Base-by-base conservation (phyloP, 2,329 filamentous ascomycete genomes). In the Penicillium paneum region DNA sequence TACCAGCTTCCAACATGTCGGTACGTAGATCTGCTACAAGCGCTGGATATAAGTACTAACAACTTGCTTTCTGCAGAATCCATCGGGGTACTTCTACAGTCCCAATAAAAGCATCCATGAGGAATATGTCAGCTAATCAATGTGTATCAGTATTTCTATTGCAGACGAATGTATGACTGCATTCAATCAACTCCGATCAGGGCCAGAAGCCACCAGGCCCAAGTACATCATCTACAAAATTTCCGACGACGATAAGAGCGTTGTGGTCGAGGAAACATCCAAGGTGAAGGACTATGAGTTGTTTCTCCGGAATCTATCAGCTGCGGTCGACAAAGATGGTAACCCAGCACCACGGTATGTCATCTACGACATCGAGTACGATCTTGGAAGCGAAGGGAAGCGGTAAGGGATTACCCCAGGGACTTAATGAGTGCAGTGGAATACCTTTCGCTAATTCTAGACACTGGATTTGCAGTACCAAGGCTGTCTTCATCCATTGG, bases 161-260 rank as follows among this genome's bases (percentile, higher is more conserved):
- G 6, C 55, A 21, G 45, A 53, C 5, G 68, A 72, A 36, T 73
- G 71, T 59, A 56, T 73, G 35, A 57, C 59, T 29, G 60, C 61
- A 38, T 74, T 70, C 63, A 69, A 72, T 42, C 57, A 66, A 8
- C 65, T 76, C 3, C 59, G 67, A 4, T 52, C 49, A 11, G 36
- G 53, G 0, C 56, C 71, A 13, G 68, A 68, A 6, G 72, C 81
- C 56, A 61, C 63, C 5, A 64, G 70, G n/a, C 65, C 81, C 2
- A 79, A 81, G 55, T 65, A 79, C 6, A 74, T 82, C 4, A 75
- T 83, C 62, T 74, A 67, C 67, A 71, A 71, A 61, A 66, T 73
- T 53, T 70, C 69, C 29, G 71, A 73, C 56, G 66, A 73, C 48
- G 62, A 69, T 60, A 68, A 68, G 45, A 58, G 65, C 41, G 67